phyloP scores from a whole-genome alignment of 495 filamentous ascomycete genomes.

The Schizothecium vesticola region DNA sequence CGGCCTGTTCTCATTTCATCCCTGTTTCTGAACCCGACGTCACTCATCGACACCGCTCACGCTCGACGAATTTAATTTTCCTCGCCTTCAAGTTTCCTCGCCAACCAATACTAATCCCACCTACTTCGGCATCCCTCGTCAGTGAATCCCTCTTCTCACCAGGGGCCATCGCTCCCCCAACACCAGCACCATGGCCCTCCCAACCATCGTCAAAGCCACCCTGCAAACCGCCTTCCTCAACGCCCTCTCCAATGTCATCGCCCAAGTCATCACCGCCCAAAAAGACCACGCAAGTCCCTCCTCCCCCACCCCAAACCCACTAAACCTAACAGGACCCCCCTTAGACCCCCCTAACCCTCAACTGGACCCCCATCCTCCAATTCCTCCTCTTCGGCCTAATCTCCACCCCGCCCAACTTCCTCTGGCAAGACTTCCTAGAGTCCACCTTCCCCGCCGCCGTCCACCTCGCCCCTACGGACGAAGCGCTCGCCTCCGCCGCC shows the following conservation, averaged over 20 bases:
- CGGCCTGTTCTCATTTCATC: background rate
- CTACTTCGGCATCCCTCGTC: background rate
- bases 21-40: background rate
- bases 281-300: constrained; percentile 49
- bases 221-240: constrained; percentile 67
- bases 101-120: background rate
- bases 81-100: background rate
- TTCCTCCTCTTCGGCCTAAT: constrained; percentile 73
- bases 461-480: constrained; percentile 32
- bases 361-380: constrained; percentile 62
- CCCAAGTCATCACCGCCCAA: constrained; percentile 70
- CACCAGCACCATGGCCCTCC: constrained; percentile 27
- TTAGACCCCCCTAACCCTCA: constrained; percentile 50
- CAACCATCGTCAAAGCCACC: constrained; percentile 60
- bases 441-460: constrained; percentile 42
- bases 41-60: background rate
- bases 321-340: background rate
- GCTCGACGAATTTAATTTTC: background rate
- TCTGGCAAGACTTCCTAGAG: constrained; percentile 60
- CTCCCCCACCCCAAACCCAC: background rate
- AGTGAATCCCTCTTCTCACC: background rate
- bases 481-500: constrained; percentile 34
- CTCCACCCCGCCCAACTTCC: constrained; percentile 77
- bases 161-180: background rate
- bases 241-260: constrained; percentile 73